Evolutionary conservation across 2,329 filamentous ascomycete genomes (phyloP), one percentile per base, ranked within the genome.

Genomic region (Penicillium hesseltinei): DNA sequence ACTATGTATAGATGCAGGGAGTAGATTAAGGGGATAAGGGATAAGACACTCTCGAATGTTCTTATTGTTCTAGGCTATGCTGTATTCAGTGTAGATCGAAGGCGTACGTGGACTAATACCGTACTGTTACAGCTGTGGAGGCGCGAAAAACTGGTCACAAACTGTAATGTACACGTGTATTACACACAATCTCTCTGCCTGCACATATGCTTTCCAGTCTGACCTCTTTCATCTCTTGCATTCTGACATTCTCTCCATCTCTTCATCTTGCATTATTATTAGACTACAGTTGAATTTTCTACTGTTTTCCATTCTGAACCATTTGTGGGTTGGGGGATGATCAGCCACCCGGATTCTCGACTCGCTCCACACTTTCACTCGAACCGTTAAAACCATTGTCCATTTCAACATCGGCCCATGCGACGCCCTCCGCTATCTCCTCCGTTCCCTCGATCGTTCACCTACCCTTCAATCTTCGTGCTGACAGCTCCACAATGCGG

Each of bases 401-500:
- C 19, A 13, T 23, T 19, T 43, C 35, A 23, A 23, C 29, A 35
- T 48, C 53, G n/a, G 52, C 55, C 39, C 38, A 60, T 61, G 60
- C 55, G 15, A 51, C 53, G n/a, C 39, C 42, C 47, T 43, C 45
- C 51, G 8, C 27, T 44, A 27, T 49, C 19, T 9, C 31, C 23
- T 39, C 39, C 36, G 17, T 25, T 15, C 31, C 17, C 15, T 42
- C 44, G 19, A 39, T 45, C 40, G 29, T 45, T n/a, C 21, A 21
- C 19, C 17, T 39, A 48, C 29, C 13, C 27, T 13, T 51, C 46
- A 33, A 38, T 27, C 21, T 39, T 40, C 29, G 70, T 73, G 64
- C 74, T 75, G 76, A 75, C 69, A 69, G 66, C 66, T 67, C 65
- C 76, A 79, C 68, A 61, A 88, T 87, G 84, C 79, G 83, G 80